Percentiles rank a stretch among this genome's conserved stretches.
These are phyloP conservation scores for Xylaria sp. DNA, from an alignment of 2,329 filamentous ascomycete species.

Conservation along the genomic window DNA sequence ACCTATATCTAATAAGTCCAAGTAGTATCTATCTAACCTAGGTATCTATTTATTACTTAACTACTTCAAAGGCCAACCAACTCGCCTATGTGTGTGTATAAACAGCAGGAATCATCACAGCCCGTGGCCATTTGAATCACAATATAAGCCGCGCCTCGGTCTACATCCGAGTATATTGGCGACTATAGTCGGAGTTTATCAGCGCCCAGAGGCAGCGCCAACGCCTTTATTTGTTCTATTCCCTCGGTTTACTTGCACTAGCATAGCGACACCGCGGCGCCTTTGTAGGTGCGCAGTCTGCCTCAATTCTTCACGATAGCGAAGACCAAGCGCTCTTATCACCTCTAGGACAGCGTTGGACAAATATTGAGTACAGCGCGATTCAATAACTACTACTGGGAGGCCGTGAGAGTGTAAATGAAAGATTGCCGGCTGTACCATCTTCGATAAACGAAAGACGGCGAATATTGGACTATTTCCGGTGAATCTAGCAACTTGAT, in stretches of 20 bases:
- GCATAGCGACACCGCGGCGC: slow-evolving; percentile 12
- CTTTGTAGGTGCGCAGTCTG: background rate
- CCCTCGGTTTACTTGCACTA: slow-evolving; percentile 22
- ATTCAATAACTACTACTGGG: background rate
- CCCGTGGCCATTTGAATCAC: slow-evolving; percentile 17
- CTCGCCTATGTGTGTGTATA: slow-evolving; percentile 30
- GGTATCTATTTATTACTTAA: slow-evolving; percentile 21
- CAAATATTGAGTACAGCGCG: slow-evolving; percentile 3
- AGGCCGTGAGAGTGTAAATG: slow-evolving; percentile 19
- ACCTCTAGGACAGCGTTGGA: background rate
- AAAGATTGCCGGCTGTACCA: slow-evolving; percentile 18
- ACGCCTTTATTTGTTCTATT: slow-evolving; percentile 6
- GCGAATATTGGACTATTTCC: slow-evolving; percentile 9
- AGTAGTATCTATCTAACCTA: slow-evolving; percentile 28
- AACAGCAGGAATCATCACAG: slow-evolving; percentile 34
- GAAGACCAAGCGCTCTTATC: slow-evolving; percentile 6
- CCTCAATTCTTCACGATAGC: background rate
- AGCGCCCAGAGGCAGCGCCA: slow-evolving; percentile 18
- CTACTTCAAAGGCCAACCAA: slow-evolving; percentile 45
- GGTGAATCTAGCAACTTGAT: slow-evolving; percentile 8
- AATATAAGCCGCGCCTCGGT: slow-evolving; percentile 18
- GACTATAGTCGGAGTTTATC: slow-evolving; percentile 9
- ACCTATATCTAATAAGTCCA: slow-evolving; percentile 36
- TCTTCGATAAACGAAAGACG: slow-evolving; percentile 18
- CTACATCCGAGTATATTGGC: slow-evolving; percentile 23